Conservation (phyloP, 768 basidiomycete species). For the Gloeopeniophorella convolvens region DNA sequence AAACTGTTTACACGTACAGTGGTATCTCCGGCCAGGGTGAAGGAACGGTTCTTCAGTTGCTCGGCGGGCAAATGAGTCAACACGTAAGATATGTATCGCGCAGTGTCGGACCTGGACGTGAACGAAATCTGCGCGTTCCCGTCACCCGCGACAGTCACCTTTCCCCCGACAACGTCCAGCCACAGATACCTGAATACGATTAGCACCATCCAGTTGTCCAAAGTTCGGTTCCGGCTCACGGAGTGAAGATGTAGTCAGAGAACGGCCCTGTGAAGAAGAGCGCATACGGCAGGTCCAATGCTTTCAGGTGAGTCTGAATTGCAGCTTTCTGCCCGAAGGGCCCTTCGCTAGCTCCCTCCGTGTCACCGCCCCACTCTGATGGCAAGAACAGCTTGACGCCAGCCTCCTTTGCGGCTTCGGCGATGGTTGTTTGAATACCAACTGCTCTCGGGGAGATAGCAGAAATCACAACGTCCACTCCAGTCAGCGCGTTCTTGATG, state of each 20-base stretch:
- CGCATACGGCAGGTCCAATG: conserved; percentile 11
- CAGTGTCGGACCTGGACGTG: conserved; percentile 21
- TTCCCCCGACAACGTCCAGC: conserved; percentile 16
- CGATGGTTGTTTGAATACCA: conserved; percentile 16
- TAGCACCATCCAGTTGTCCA: neutral
- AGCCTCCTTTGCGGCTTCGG: conserved; percentile 22
- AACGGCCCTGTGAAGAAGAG: conserved; percentile 19
- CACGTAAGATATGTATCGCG: conserved; percentile 20
- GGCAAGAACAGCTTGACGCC: conserved; percentile 30
- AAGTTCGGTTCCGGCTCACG: neutral
- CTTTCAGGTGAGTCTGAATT: conserved; percentile 6
- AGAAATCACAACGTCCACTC: conserved; percentile 12
- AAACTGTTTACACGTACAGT: conserved; percentile 4
- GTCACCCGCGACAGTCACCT: conserved; percentile 15
- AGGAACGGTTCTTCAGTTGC: conserved; percentile 7
- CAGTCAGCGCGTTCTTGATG: conserved; percentile 1
- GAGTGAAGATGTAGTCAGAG: conserved; percentile 6
- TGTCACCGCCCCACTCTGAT: conserved; percentile 25
- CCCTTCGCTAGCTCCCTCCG: conserved; percentile 12
- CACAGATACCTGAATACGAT: neutral
- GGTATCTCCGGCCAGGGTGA: conserved; percentile 12
- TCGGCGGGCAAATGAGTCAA: conserved; percentile 13
- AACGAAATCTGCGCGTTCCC: conserved; percentile 15
- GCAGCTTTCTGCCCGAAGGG: neutral
- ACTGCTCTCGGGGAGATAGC: conserved; percentile 2